Conservation (phyloP, 441 rosid species). For the Daphne laureola region DNA sequence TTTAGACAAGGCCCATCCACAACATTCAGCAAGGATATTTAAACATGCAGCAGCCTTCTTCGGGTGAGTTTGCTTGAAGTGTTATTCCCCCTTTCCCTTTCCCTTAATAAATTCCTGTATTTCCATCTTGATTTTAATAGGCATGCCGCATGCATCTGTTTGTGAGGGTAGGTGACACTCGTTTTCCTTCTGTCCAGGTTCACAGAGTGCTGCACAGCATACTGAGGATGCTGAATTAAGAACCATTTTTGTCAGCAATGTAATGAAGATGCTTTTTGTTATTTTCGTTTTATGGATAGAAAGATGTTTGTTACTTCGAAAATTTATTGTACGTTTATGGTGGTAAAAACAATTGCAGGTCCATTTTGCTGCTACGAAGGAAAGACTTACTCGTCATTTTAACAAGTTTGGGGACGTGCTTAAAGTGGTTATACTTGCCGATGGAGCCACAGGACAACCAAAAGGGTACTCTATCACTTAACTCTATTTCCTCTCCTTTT, state of each 20-base stretch:
- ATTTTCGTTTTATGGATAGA: constrained; percentile 2
- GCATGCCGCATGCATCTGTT: constrained; percentile 6
- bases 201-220: constrained; percentile 47
- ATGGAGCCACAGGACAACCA: constrained; percentile 87
- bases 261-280: constrained; percentile 21
- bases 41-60: constrained; percentile 29
- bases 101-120: too few species aligned
- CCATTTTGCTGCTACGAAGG: constrained; percentile 94
- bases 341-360: constrained; percentile 38
- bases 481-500: constrained; percentile 3
- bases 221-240: constrained; percentile 79
- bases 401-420: constrained; percentile 87
- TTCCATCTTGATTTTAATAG: too few species aligned
- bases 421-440: constrained; percentile 75
- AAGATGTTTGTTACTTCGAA: constrained; percentile 3
- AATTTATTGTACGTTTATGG: constrained; percentile 16
- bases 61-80: constrained; percentile 38
- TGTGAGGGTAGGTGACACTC: constrained; percentile 1
- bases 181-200: constrained; percentile 35
- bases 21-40: constrained; percentile 29
- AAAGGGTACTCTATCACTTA: constrained; percentile 43
- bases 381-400: constrained; percentile 83
- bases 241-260: constrained; percentile 88
- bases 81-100: neutral
- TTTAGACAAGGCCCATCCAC: constrained; percentile 39